Base-by-base conservation (phyloP, 345 rosid species). In the Streptanthus diversifolius region DNA sequence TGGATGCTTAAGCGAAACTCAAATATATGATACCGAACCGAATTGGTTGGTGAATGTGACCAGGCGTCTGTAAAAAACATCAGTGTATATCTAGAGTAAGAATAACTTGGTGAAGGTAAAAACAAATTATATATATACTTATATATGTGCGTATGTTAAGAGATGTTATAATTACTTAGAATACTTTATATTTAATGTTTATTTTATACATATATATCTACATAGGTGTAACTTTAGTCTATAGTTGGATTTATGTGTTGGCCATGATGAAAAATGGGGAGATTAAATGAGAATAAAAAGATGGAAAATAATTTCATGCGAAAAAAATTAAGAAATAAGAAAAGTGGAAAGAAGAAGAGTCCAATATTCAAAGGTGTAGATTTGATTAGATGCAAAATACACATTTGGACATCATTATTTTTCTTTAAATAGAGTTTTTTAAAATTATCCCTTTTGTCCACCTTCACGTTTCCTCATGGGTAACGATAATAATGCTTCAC, bases 401-500 rank as follows among this genome's bases (percentile, higher is more conserved):
- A 61, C 32, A 61, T 48, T 65, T 58, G 67, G 61, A 30, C 55
- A 67, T 74, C 78, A 75, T 68, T 60, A 62, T 60, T 51, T 73
- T 75, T 67, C 30, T 22, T 51, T 75, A 51, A 60, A 60, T 68
- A 60, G 74, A 63, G 15, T 30, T 68, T 75, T 55, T 0, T 1
- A 2, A 8, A 60, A 15, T 32, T 59, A 67, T 75, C 74, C 57
- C 63, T 68, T 74, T 68, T 43, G 70, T 32, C 57, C 51, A 60
- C 69, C 79, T 68, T 68, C 79, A 75, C 74, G 74, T 53, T 75
- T 75, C 64, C 70, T 75, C 74, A 62, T 75, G 79, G 52, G 74
- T 75, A 75, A 75, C 74, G 52, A 75, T 75, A 75, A 68, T 68
- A 62, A 61, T 75, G 79, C 73, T 75, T 52, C 79, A 75, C 79